phyloP scores from a whole-genome alignment of 2,329 filamentous ascomycete genomes.

The Trichoderma lentiforme region DNA sequence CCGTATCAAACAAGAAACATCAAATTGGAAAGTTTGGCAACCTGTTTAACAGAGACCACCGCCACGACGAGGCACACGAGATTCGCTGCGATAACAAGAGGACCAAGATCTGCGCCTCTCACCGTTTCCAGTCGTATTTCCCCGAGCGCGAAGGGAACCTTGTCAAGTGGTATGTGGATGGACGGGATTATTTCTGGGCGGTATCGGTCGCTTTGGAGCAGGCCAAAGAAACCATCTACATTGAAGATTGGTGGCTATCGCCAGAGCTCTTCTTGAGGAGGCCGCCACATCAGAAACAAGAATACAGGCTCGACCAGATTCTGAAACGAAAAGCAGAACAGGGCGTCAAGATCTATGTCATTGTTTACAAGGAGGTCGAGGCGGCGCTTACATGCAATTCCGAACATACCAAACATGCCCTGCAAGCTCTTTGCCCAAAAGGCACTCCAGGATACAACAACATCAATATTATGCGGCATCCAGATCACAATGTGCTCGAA shows the following conservation, averaged over 20 bases:
- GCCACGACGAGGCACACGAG: conserved; percentile 92
- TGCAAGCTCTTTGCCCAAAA: conserved; percentile 75
- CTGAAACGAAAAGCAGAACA: conserved; percentile 86
- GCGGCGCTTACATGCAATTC: conserved; percentile 88
- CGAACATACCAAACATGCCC: conserved; percentile 82
- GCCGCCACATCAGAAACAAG: conserved; percentile 75
- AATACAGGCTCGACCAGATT: conserved; percentile 82
- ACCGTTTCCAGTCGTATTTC: conserved; percentile 89
- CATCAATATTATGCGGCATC: conserved; percentile 84
- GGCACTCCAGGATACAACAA: conserved; percentile 82
- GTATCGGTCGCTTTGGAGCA: conserved; percentile 86
- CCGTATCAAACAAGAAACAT: conserved; percentile 57
- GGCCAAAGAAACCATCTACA: conserved; percentile 91
- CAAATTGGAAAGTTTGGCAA: conserved; percentile 63
- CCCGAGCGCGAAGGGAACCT: conserved; percentile 81
- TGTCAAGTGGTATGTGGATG: conserved; percentile 97
- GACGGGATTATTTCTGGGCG: conserved; percentile 90
- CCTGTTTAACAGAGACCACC: conserved; percentile 80
- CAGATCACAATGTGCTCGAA: conserved; percentile 91
- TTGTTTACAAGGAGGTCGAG: conserved; percentile 86
- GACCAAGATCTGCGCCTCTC: conserved; percentile 63
- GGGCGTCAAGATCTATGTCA: conserved; percentile 90
- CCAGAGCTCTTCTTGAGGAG: conserved; percentile 83
- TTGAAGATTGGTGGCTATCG: conserved; percentile 95
- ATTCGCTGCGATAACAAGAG: conserved; percentile 79